phyloP scores from a whole-genome alignment of 2,329 filamentous ascomycete species.

The Cucurbitaria berberidis region DNA sequence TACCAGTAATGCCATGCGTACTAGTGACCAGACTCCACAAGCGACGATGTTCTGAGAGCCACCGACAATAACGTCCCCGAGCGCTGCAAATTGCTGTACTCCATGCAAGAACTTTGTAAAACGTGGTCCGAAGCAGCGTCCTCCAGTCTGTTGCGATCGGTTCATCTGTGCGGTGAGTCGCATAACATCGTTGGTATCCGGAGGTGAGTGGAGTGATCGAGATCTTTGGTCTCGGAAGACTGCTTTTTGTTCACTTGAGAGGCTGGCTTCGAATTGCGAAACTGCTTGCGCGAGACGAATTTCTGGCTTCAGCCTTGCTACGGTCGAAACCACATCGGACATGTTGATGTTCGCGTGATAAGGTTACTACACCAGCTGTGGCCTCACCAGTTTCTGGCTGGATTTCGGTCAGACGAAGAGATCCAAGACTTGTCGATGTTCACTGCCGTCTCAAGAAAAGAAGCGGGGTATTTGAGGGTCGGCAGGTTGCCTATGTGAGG shows the following conservation, averaged over 20 bases:
- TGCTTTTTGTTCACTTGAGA: slow-evolving; percentile 47
- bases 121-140: slow-evolving; percentile 29
- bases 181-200: slow-evolving; percentile 43
- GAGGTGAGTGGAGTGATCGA: slow-evolving; percentile 26
- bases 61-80: slow-evolving; percentile 49
- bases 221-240: slow-evolving; percentile 29
- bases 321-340: slow-evolving; percentile 14
- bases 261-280: slow-evolving; percentile 48
- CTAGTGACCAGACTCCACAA: slow-evolving; percentile 54
- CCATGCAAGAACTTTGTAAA: slow-evolving; percentile 51
- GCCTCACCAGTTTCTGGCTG: too few species aligned
- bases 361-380: neutral
- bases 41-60: slow-evolving; percentile 52
- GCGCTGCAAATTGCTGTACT: slow-evolving; percentile 52
- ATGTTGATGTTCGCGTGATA: neutral
- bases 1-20: slow-evolving; percentile 53
- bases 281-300: slow-evolving; percentile 52
- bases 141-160: neutral
- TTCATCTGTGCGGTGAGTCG: neutral
- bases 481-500: neutral
- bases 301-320: slow-evolving; percentile 43
- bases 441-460: too few species aligned
- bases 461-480: neutral
- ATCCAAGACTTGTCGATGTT: too few species aligned
- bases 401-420: too few species aligned